phyloP scores from a whole-genome alignment of 2,329 filamentous ascomycete genomes.

The Colletotrichum sp. region DNA sequence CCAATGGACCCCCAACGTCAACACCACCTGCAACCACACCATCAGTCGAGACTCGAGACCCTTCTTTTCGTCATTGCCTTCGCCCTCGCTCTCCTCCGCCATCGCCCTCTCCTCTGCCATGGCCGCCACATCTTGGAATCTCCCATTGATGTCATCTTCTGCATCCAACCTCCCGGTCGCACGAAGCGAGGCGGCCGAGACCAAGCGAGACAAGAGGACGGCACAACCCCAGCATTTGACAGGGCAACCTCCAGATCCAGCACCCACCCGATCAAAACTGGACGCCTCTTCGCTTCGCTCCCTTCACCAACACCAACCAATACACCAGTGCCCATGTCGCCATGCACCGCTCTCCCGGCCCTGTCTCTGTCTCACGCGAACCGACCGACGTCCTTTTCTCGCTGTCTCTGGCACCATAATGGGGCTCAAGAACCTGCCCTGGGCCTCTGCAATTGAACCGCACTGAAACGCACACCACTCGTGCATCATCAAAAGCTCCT shows the following conservation, averaged over 20 bases:
- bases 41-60: background rate
- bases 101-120: background rate
- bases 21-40: background rate
- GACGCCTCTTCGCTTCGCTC: background rate
- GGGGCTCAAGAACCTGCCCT: background rate
- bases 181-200: conserved; percentile 3
- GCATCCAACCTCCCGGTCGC: conserved; percentile 9
- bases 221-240: background rate
- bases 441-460: background rate
- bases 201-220: background rate
- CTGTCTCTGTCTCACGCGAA: background rate
- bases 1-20: background rate
- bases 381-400: background rate
- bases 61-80: background rate
- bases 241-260: background rate
- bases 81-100: background rate
- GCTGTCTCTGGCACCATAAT: background rate
- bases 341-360: background rate
- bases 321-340: background rate
- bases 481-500: background rate
- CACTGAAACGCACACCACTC: conserved; percentile 7
- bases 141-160: conserved; percentile 11
- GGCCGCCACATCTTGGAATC: background rate
- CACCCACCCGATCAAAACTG: background rate
- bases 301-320: background rate